phyloP scores from a whole-genome alignment of 352 stramenopile species.

The Phytophthora multivora region DNA sequence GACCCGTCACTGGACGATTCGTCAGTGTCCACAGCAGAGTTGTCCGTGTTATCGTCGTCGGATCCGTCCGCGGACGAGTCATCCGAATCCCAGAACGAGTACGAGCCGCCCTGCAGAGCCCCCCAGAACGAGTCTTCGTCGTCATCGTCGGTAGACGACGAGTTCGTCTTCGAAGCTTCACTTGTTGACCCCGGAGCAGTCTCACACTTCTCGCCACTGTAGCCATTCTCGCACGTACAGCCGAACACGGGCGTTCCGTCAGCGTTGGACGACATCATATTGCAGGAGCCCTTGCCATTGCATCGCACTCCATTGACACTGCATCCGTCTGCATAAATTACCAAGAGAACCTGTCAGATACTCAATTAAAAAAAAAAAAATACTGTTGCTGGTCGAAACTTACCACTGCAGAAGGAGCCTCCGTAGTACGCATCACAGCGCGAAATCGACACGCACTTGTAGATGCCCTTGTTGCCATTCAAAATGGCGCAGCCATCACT shows the following conservation, averaged over 20 bases:
- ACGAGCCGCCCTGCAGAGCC: not conserved
- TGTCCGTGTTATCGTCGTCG: not conserved
- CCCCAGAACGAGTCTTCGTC: constrained; percentile 13
- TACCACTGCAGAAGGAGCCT: constrained; percentile 58
- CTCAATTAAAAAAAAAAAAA: not conserved
- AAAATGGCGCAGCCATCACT: constrained; percentile 31
- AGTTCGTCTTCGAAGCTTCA: constrained; percentile 2
- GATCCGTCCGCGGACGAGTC: not conserved
- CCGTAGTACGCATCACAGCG: constrained; percentile 77
- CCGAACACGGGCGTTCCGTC: constrained; percentile 50
- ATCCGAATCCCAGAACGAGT: not conserved
- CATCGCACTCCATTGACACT: constrained; percentile 65
- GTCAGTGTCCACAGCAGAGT: constrained; percentile 2
- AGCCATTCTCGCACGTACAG: constrained; percentile 73
- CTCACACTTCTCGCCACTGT: constrained; percentile 66
- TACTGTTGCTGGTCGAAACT: constrained; percentile 4
- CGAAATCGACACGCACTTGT: constrained; percentile 83
- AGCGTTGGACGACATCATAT: constrained; percentile 41
- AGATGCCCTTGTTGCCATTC: constrained; percentile 55
- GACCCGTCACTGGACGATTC: constrained; percentile 4
- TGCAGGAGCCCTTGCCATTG: constrained; percentile 77
- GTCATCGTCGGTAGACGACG: constrained; percentile 9
- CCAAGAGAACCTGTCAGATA: not conserved
- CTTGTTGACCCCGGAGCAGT: constrained; percentile 6
- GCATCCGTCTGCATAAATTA: constrained; percentile 40